Conservation (phyloP, 225 moss, liverwort and hornwort genomes). For the Rhytidiadelphus loreus region DNA sequence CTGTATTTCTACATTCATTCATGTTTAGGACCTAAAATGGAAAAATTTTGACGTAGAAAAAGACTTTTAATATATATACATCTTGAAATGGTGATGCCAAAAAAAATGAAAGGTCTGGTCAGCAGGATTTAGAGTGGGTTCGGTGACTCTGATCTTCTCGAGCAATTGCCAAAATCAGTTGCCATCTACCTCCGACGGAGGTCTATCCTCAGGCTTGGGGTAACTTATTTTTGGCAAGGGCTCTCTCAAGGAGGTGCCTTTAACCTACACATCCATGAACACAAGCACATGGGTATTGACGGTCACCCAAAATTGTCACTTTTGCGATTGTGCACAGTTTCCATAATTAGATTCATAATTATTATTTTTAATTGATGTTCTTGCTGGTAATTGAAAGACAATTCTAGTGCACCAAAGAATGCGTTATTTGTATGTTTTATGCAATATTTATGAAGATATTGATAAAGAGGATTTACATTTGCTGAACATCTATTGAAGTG, state of each 20-base stretch:
- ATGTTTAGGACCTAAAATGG: not conserved
- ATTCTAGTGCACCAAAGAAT: not conserved
- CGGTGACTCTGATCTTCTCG: no score
- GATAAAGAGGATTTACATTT: not conserved
- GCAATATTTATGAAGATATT: not conserved
- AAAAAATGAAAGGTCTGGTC: not conserved
- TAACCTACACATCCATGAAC: no score
- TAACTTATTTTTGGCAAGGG: no score
- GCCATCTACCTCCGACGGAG: no score
- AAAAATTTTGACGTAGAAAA: not conserved
- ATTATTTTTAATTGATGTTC: not conserved
- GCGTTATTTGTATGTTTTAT: not conserved
- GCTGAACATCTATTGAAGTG: not conserved
- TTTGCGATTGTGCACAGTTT: not conserved
- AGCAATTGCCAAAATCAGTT: no score
- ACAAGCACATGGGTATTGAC: not conserved
- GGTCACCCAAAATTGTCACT: not conserved
- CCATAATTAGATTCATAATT: not conserved
- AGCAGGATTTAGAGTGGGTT: not conserved
- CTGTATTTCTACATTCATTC: not conserved
- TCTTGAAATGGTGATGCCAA: not conserved
- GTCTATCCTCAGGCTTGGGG: no score
- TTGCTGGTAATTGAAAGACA: not conserved
- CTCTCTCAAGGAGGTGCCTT: not conserved
- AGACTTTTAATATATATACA: not conserved